These are phyloP conservation scores for Talaromyces wortmannii DNA, from an alignment of 495 filamentous ascomycete species.

Conservation along the genomic window DNA sequence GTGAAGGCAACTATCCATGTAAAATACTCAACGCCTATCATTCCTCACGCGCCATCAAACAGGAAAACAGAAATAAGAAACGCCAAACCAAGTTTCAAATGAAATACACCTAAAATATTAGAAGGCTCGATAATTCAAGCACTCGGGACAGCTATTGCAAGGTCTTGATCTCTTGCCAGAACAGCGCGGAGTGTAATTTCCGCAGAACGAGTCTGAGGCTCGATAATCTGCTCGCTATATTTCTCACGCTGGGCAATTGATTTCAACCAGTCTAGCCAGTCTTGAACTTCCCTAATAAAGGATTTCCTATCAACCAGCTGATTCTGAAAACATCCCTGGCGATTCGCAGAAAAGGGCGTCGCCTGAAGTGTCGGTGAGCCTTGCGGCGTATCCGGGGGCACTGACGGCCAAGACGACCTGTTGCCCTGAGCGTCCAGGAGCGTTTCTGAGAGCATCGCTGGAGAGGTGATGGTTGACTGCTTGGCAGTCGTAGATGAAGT, in stretches of 20 bases:
- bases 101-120: too few species aligned
- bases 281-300: conserved; percentile 19
- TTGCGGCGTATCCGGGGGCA: conserved; percentile 5
- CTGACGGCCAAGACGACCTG: conserved; percentile 8
- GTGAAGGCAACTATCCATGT: too few species aligned
- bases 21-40: too few species aligned
- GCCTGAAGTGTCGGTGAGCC: not conserved
- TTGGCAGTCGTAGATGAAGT: conserved; percentile 5
- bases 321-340: not conserved
- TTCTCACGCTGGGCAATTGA: conserved; percentile 12
- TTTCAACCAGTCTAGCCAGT: conserved; percentile 31
- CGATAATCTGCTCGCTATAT: not conserved
- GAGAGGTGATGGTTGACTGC: conserved; percentile 19
- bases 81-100: too few species aligned
- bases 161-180: conserved; percentile 18
- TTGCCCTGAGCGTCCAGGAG: conserved; percentile 31
- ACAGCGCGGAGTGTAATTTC: conserved; percentile 31
- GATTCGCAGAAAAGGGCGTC: not conserved
- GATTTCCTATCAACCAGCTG: not conserved
- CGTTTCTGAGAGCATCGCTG: conserved; percentile 34
- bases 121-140: not conserved
- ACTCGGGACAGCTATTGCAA: not conserved
- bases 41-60: too few species aligned
- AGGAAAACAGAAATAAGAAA: too few species aligned
- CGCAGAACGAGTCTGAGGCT: conserved; percentile 28